Conservation (phyloP, 495 filamentous ascomycete genomes). For the Tuber umbilicatum region DNA sequence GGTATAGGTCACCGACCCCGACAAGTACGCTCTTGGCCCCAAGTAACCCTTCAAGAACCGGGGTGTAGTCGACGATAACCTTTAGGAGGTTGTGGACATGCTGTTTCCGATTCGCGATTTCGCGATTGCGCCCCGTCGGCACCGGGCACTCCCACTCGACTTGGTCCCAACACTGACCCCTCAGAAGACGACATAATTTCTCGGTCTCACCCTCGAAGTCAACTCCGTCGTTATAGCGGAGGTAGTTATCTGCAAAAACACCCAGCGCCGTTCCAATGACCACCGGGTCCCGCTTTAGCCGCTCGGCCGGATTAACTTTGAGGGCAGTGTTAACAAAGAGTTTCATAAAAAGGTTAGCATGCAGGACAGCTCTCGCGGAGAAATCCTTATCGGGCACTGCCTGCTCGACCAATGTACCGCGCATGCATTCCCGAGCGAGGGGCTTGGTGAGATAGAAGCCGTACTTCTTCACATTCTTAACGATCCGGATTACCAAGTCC, state of each 20-base stretch:
- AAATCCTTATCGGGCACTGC: neutral
- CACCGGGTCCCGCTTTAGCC: constrained; percentile 25
- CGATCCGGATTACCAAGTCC: constrained; percentile 25
- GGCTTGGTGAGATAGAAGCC: constrained; percentile 13
- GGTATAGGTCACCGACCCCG: constrained; percentile 18
- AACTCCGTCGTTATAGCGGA: constrained; percentile 21
- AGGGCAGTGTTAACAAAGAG: constrained; percentile 26
- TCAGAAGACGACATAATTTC: constrained; percentile 7
- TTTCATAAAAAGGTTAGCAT: constrained; percentile 12
- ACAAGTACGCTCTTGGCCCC: constrained; percentile 31
- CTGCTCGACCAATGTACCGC: constrained; percentile 12
- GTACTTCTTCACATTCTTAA: constrained; percentile 9
- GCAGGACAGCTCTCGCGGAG: constrained; percentile 9
- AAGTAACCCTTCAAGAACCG: constrained; percentile 32
- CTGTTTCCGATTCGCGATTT: neutral
- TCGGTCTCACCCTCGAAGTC: constrained; percentile 10
- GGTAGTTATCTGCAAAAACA: constrained; percentile 19
- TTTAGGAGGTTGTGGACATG: neutral
- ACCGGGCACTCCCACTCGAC: neutral
- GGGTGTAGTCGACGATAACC: constrained; percentile 24
- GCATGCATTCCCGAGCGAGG: constrained; percentile 25
- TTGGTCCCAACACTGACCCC: constrained; percentile 10
- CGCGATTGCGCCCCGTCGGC: neutral
- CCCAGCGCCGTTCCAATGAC: constrained; percentile 23
- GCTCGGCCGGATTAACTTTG: constrained; percentile 9